phyloP scores from a whole-genome alignment of 75 land plant species.

The Cupressus sempervirens region DNA sequence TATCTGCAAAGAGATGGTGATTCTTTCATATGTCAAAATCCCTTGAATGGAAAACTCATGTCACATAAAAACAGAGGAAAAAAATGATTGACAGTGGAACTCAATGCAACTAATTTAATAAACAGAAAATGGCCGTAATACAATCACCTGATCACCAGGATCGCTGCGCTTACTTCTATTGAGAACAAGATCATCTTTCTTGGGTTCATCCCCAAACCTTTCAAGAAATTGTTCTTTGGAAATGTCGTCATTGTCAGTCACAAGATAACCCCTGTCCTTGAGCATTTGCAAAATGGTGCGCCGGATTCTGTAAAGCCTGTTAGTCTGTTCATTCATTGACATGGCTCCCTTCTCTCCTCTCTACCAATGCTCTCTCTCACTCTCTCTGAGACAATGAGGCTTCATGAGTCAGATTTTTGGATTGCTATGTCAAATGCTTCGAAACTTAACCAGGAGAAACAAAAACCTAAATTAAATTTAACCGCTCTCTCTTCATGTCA shows the following conservation, averaged over 20 bases:
- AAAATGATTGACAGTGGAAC: neutral
- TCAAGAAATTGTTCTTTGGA: constrained; percentile 39
- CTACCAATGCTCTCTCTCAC: no score
- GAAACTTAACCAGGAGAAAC: no score
- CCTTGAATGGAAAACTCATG: neutral
- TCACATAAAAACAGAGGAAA: neutral
- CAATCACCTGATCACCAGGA: constrained; percentile 57
- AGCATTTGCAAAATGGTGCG: constrained; percentile 86
- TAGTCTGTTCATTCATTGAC: constrained; percentile 56
- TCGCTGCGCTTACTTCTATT: constrained; percentile 50
- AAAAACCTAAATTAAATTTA: no score
- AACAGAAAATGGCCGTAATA: neutral
- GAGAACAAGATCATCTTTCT: constrained; percentile 78
- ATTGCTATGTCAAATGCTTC: no score
- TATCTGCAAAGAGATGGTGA: constrained; percentile 34
- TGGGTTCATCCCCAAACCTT: constrained; percentile 73
- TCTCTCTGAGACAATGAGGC: no score
- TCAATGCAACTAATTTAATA: neutral
- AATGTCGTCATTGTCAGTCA: constrained; percentile 54
- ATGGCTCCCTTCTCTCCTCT: neutral
- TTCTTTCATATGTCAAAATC: neutral
- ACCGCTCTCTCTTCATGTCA: no score
- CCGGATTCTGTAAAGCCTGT: constrained; percentile 56
- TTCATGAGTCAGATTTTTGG: no score
- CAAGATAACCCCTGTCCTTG: constrained; percentile 68